phyloP scores from a whole-genome alignment of 148 eudicot genomes.

The Fagopyrum homotropicum region DNA sequence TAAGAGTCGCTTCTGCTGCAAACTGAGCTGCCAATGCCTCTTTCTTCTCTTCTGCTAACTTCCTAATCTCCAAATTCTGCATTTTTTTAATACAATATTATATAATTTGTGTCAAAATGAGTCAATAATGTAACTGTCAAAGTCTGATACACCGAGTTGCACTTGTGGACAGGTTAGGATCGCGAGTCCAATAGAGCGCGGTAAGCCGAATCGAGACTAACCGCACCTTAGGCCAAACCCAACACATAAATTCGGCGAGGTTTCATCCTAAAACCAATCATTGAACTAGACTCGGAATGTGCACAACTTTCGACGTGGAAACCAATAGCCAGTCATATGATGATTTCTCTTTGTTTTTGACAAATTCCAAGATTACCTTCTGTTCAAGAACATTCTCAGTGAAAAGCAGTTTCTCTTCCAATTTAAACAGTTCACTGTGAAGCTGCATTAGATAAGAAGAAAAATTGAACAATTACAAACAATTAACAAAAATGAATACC shows the following conservation, averaged over 20 bases:
- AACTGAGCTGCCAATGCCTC: slow-evolving; percentile 87
- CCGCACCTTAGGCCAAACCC: no score
- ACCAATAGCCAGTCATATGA: no score
- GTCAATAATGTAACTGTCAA: no score
- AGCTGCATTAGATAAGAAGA: slow-evolving; percentile 31
- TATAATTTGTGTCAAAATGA: background rate
- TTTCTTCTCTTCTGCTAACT: slow-evolving; percentile 63
- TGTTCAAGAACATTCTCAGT: slow-evolving; percentile 52
- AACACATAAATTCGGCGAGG: no score
- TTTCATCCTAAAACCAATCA: no score
- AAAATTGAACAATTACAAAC: background rate
- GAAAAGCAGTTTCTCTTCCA: slow-evolving; percentile 54
- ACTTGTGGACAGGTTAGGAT: no score
- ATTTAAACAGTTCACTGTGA: slow-evolving; percentile 28
- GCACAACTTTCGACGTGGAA: no score
- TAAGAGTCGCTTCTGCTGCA: slow-evolving; percentile 87
- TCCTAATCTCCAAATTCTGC: slow-evolving; percentile 80
- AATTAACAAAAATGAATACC: background rate
- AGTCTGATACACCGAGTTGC: no score
- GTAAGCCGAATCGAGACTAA: no score
- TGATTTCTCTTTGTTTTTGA: background rate
- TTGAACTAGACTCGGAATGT: no score
- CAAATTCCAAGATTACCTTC: slow-evolving; percentile 37
- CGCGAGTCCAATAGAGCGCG: no score
- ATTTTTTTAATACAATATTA: slow-evolving; percentile 14